These are phyloP conservation scores for Candida lessepsii DNA, from an alignment of 805 yeast genomes.

Conservation along the genomic window DNA sequence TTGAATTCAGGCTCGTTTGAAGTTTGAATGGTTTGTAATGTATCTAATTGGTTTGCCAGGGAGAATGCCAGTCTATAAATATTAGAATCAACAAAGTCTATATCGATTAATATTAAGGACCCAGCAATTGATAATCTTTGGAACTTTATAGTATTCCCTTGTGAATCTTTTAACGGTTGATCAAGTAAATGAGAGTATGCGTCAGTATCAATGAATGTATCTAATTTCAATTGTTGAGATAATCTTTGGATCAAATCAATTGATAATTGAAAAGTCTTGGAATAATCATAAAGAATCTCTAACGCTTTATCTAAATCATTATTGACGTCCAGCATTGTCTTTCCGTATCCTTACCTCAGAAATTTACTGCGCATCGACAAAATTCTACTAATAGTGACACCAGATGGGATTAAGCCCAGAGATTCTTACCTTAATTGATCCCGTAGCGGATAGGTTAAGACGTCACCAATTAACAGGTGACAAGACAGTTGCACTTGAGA, in stretches of 20 bases:
- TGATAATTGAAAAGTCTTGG: conserved; percentile 30
- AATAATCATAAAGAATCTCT: conserved; percentile 29
- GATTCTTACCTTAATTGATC: conserved; percentile 34
- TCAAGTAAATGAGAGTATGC: conserved; percentile 26
- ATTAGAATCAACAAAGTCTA: conserved; percentile 31
- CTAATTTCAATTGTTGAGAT: conserved; percentile 40
- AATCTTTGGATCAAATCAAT: conserved; percentile 39
- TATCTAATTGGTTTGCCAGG: conserved; percentile 28
- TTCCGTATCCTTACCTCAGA: neutral
- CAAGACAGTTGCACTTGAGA: conserved; percentile 76
- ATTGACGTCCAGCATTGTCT: conserved; percentile 20
- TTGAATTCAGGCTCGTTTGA: neutral
- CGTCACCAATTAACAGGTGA: conserved; percentile 85
- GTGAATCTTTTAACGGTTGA: conserved; percentile 15
- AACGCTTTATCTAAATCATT: conserved; percentile 23
- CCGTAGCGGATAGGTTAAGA: conserved; percentile 55
- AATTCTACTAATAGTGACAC: neutral
- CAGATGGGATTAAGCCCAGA: conserved; percentile 18
- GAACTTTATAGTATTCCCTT: conserved; percentile 14
- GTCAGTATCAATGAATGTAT: conserved; percentile 41
- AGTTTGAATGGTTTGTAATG: neutral
- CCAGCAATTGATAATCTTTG: conserved; percentile 44
- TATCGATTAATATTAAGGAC: conserved; percentile 37
- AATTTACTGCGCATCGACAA: conserved; percentile 6
- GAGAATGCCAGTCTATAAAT: conserved; percentile 35